Evolutionary conservation across 176 grass and related monocot genomes (phyloP), one percentile per base, ranked within the genome.

Genomic region (Eleusine coracana): DNA sequence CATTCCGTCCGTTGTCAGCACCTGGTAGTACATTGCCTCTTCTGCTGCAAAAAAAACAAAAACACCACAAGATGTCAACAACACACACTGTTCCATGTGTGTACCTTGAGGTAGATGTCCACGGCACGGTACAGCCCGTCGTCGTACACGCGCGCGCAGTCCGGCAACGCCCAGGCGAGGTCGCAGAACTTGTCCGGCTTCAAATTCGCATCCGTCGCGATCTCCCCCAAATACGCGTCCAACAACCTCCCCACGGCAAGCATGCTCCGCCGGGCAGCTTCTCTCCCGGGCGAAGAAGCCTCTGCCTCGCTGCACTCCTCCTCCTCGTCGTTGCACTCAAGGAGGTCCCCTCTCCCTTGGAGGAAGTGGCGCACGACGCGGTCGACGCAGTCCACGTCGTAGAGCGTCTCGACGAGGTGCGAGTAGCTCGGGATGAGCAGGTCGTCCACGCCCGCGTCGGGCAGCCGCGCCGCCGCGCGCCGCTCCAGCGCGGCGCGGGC

Each of bases 101-200:
- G 28, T 52, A 94, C 97, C 97, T 96, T 99, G 70, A 99, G 82
- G 76, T 99, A 99, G 86, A 99, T 93, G 72, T 99, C 97, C 49
- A 99, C 91, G 49, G 97, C 93, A 45, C 97, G 93, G 87, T 99
- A 99, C 25, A 99, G 93, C 42, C 93, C 97, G 4, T 99, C 97
- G 73, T 94, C 97, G 45, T 96, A 94, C 10, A 94, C 77, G 15
- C 97, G 92, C 40, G 93, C 89, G 46, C 72, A 70, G 65, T 99
- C 97, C 59, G 97, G 97, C 85, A 99, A 75, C 39, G 89, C 84
- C 74, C 92, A 87, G n/a, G 97, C 93, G 55, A 99, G 97, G 83
- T 94, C 91, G 28, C 93, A 95, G 91, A 99, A 96, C 23, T 91
- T 93, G 67, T 92, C 89, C 1, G 91, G 88, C 78, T 82, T 95